phyloP scores from a whole-genome alignment of 2,329 filamentous ascomycete genomes.

The Aspergillus chevalieri region DNA sequence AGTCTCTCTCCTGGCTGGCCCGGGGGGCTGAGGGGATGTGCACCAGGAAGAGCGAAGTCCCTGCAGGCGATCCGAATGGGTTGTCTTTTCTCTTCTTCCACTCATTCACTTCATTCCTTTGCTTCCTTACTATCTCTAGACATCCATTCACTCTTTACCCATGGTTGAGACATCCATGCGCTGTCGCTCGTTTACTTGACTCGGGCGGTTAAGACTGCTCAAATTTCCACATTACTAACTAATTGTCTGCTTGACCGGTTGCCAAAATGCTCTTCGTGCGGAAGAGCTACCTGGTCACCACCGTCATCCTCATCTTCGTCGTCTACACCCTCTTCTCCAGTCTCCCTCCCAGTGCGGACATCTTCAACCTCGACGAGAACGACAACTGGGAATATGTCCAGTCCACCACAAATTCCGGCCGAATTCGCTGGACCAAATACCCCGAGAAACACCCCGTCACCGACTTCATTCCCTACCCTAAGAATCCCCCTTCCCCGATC shows the following conservation, averaged over 20 bases:
- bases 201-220: not conserved
- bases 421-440: conserved; percentile 63
- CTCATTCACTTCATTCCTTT: conserved; percentile 1
- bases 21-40: not conserved
- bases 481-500: conserved; percentile 60
- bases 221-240: not conserved
- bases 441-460: conserved; percentile 71
- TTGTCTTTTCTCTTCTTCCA: conserved; percentile 2
- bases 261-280: conserved; percentile 21
- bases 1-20: too few relatives aligned
- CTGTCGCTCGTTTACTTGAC: too few relatives aligned
- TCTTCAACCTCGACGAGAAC: conserved; percentile 8
- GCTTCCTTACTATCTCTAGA: not conserved
- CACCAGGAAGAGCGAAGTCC: not conserved
- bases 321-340: conserved; percentile 18
- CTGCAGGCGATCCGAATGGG: too few relatives aligned
- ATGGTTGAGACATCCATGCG: too few relatives aligned
- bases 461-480: conserved; percentile 65
- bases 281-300: conserved; percentile 20
- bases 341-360: conserved; percentile 16
- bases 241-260: not conserved
- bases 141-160: too few relatives aligned
- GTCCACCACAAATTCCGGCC: conserved; percentile 4
- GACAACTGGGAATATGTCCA: conserved; percentile 3
- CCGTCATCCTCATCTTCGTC: conserved; percentile 20